Evolutionary conservation across 2,329 filamentous ascomycete genomes (phyloP).

Genomic region (Onygenales sp.): DNA sequence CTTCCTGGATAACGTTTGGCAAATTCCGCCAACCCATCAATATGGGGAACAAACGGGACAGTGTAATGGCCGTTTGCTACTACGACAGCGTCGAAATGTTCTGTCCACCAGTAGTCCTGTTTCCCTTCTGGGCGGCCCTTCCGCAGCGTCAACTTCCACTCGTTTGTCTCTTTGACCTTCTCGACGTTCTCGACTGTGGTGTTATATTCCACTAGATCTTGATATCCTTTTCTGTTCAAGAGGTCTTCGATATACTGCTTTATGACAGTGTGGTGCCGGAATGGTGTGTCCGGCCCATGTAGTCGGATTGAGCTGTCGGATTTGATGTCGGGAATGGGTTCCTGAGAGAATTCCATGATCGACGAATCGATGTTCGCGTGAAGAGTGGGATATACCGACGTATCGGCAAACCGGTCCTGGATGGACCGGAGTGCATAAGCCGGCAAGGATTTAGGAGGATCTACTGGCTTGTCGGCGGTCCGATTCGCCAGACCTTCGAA

Average conservation of each 20-base stretch:
- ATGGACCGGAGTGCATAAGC: slow-evolving; percentile 32
- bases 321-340: slow-evolving; percentile 37
- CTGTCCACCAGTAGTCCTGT: slow-evolving; percentile 53
- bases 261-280: slow-evolving; percentile 52
- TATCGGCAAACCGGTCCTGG: slow-evolving; percentile 46
- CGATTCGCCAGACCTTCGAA: slow-evolving; percentile 40
- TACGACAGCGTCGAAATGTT: slow-evolving; percentile 64
- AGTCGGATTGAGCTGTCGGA: slow-evolving; percentile 34
- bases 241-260: slow-evolving; percentile 48
- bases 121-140: slow-evolving; percentile 21
- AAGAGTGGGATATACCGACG: slow-evolving; percentile 53
- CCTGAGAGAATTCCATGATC: slow-evolving; percentile 53
- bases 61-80: slow-evolving; percentile 67
- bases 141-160: slow-evolving; percentile 47
- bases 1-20: slow-evolving; percentile 47
- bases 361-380: slow-evolving; percentile 54
- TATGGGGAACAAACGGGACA: slow-evolving; percentile 56
- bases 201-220: slow-evolving; percentile 35
- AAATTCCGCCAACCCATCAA: slow-evolving; percentile 52
- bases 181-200: slow-evolving; percentile 52
- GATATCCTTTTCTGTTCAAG: slow-evolving; percentile 44
- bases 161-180: slow-evolving; percentile 38
- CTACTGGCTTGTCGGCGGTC: slow-evolving; percentile 41
- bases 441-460: slow-evolving; percentile 41
- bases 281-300: slow-evolving; percentile 51